Evolutionary conservation across 306 rosid genomes (phyloP), one percentile per base, ranked within the genome.

Genomic region (Inga leiocalycina): DNA sequence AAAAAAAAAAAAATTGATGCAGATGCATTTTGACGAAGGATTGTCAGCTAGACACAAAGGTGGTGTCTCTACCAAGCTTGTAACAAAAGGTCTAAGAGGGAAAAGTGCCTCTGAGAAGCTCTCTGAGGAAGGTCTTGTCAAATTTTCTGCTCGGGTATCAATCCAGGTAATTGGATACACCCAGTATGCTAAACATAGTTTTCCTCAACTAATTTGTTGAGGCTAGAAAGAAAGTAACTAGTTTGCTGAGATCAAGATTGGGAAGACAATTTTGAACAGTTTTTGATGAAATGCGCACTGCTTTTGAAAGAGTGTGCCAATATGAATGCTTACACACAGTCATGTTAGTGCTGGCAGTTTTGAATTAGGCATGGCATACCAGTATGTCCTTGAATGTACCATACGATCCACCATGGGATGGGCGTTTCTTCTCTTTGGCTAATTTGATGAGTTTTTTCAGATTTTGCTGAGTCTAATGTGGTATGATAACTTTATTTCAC

Each of bases 21-120:
- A 95, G 99, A 93, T 91, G 90, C 99, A 96, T 82, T 96, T 96
- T 86, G 99, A 96, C 78, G 99, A 96, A 87, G 98, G 92, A 8
- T 81, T 96, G 82, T 96, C 99, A 70, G 99, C 92, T 74, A 93
- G 99, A 62, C 79, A 84, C 83, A 96, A 88, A 88, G 93, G 98
- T 78, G 94, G 89, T 57, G 97, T 92, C 81, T 88, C 94, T 86
- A 91, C 96, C 66, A 96, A 93, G 88, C 91, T 90, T 86, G 94
- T 92, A 65, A 90, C 92, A 7, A 95, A 89, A 85, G 94, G 98
- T 71, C 80, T 85, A 52, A 90, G 97, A 86, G 98, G 96, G 75
- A 96, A 86, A 85, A 89, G 74, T 88, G 98, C 98, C 77, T 87
- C 88, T 57, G 93, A 84, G 91, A 95, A 92, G 89, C 98, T 96